These are phyloP conservation scores for Alternaria ventricosa DNA, from an alignment of 2,329 filamentous ascomycete species.

Conservation along the genomic window DNA sequence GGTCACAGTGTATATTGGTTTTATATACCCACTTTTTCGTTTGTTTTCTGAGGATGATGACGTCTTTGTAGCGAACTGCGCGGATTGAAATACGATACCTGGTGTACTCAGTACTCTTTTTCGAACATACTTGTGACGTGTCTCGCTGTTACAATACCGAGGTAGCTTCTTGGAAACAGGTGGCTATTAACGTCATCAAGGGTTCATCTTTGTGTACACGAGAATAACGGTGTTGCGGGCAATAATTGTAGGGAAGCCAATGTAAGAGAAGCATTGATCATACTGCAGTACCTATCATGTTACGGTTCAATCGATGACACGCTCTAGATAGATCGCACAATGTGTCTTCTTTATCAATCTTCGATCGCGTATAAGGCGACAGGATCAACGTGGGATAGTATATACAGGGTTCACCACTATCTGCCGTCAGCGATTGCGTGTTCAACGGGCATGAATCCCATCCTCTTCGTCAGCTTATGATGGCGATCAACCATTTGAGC, in stretches of 20 bases:
- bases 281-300: neutral
- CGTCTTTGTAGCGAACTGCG: neutral
- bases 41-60: neutral
- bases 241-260: neutral
- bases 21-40: conserved; percentile 2
- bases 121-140: neutral
- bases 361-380: neutral
- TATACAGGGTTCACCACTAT: neutral
- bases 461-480: neutral
- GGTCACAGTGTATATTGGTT: neutral
- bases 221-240: neutral
- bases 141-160: too few relatives aligned
- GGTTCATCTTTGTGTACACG: neutral
- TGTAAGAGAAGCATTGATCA: neutral
- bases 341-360: neutral
- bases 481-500: neutral
- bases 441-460: neutral
- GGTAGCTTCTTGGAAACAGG: neutral
- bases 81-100: neutral
- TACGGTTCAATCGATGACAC: neutral
- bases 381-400: neutral
- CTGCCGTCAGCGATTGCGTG: neutral
- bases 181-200: neutral
- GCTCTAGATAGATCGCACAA: neutral
- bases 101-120: neutral